Base-by-base conservation (phyloP, 192 early-diverging fungal species). In the Entomortierella chlamydospora region DNA sequence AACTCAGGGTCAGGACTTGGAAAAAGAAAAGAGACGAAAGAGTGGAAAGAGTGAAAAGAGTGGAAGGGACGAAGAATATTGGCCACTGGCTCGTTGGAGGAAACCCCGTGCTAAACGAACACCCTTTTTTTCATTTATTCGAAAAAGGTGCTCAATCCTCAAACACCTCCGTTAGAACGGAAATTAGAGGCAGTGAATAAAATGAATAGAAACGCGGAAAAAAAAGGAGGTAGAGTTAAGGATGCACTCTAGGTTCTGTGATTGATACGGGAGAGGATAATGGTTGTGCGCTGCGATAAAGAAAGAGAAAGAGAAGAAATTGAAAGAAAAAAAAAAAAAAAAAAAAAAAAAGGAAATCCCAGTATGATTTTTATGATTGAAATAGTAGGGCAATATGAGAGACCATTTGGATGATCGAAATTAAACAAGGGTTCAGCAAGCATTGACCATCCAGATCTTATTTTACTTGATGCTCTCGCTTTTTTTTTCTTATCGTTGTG, bases 141-240 rank as follows among this genome's bases (percentile, higher is more conserved):
- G n/a, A n/a, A n/a, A n/a, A n/a, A 29, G 28, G 4, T 61, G 42
- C 37, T 61, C 42, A 45, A 31, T 45, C 58, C 58, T 61, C 58
- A 61, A 61, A 61, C 63, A 63, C 17, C 52, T 33, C 34, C 53
- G 34, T 53, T 42, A 0, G 63, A 55, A n/a, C n/a, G n/a, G 29
- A 10, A 33, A 42, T 51, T 2, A 55, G n/a, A 22, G 52, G 23
- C 25, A 39, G 5, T 59, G 37, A 25, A 56, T 56, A 26, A 26
- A 52, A 41, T 41, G 39, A 41, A 41, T 41, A 41, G 39, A 13
- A 9, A 41, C 39, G n/a, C n/a, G n/a, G n/a, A 6, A 41, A 41
- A 41, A 51, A 63, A 51, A 63, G 61, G 61, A 63, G 59, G 61
- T 63, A 51, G 49, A 33, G 43, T 63, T 63, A 39, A 51, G 61